phyloP scores from a whole-genome alignment of 495 filamentous ascomycete genomes.

The Annulohypoxylon maeteangense region DNA sequence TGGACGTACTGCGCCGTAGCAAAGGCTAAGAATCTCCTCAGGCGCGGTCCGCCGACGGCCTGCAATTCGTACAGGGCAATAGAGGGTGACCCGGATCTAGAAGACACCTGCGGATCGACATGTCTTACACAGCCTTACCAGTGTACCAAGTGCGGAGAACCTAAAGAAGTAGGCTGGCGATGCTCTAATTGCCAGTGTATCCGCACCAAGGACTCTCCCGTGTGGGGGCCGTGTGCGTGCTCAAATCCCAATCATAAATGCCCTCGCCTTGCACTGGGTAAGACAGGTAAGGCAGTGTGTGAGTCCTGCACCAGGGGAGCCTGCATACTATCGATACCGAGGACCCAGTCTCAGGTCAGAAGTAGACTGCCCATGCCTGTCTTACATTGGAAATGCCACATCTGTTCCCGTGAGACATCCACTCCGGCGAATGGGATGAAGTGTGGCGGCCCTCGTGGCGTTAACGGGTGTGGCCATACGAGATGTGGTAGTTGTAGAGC shows the following conservation, averaged over 20 bases:
- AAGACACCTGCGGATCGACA: constrained; percentile 23
- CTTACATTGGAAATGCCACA: constrained; percentile 29
- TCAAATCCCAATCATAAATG: constrained; percentile 7
- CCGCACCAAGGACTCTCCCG: neutral
- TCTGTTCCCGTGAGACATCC: neutral
- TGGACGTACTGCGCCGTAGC: constrained; percentile 30
- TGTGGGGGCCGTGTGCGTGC: constrained; percentile 17
- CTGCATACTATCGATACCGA: neutral
- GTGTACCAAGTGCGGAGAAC: constrained; percentile 15
- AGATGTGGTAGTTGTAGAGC: constrained; percentile 23
- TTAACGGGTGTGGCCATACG: constrained; percentile 10
- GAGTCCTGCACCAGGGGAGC: neutral
- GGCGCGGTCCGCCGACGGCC: neutral
- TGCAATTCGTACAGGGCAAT: neutral
- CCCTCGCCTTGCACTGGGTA: neutral
- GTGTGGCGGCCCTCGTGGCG: neutral
- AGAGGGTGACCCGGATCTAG: neutral
- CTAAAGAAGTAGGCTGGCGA: constrained; percentile 31
- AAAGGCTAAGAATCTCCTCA: constrained; percentile 20
- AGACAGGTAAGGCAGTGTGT: constrained; percentile 1
- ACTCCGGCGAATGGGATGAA: constrained; percentile 8
- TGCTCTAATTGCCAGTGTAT: constrained; percentile 9
- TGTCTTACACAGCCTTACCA: constrained; percentile 27
- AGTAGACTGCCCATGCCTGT: neutral
- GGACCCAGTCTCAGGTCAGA: no score